These are phyloP conservation scores for Taphrina populina DNA, from an alignment of 1,139 yeast genomes.

Conservation along the genomic window DNA sequence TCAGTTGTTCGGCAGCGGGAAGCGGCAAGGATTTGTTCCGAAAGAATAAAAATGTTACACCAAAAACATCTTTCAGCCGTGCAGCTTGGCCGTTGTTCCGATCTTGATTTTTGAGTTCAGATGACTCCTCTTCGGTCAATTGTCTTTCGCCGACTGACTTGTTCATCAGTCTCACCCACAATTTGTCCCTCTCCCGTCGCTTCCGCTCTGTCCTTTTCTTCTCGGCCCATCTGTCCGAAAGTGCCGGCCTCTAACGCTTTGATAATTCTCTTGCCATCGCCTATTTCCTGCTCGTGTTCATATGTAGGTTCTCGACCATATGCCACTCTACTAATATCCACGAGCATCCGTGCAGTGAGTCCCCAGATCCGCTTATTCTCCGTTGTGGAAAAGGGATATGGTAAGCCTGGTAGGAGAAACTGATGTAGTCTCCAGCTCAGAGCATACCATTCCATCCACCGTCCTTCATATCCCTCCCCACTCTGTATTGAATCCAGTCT, in stretches of 20 bases:
- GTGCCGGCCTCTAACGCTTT: conserved; percentile 14
- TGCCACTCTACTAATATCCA: conserved; percentile 68
- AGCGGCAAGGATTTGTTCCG: no score
- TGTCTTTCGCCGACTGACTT: no score
- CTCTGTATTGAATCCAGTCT: conserved; percentile 42
- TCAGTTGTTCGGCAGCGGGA: no score
- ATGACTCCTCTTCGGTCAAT: no score
- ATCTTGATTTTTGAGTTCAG: no score
- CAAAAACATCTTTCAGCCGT: no score
- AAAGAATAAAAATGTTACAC: no score
- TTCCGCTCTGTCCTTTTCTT: conserved; percentile 15
- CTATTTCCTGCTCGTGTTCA: conserved; percentile 23
- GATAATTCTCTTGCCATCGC: conserved; percentile 15
- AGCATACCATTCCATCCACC: conserved; percentile 46
- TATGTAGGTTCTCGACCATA: conserved; percentile 48
- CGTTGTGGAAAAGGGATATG: conserved; percentile 33
- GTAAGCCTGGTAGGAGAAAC: conserved; percentile 42
- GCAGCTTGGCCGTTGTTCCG: no score
- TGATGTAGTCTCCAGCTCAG: conserved; percentile 43
- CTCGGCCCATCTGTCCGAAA: conserved; percentile 7
- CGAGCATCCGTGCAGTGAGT: conserved; percentile 77
- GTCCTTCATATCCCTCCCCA: conserved; percentile 45
- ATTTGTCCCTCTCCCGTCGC: conserved; percentile 19
- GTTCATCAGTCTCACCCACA: conserved; percentile 10
- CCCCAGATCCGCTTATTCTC: conserved; percentile 73